Percentiles rank a stretch among this genome's conserved stretches.
These are phyloP conservation scores for Aspergillus sp. DNA, from an alignment of 2,329 filamentous ascomycete species.

Conservation along the genomic window DNA sequence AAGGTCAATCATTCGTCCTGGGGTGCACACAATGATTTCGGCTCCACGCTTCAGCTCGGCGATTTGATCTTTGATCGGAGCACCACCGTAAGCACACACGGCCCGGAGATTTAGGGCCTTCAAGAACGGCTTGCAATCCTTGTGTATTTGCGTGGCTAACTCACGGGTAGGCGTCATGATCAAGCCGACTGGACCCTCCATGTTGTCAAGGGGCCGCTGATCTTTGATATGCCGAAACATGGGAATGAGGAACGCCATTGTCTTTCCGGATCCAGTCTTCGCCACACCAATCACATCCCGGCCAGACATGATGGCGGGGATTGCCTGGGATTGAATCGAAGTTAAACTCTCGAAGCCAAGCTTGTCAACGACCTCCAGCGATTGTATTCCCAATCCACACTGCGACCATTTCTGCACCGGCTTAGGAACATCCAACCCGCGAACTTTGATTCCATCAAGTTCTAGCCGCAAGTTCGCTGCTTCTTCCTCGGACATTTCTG, in stretches of 20 bases:
- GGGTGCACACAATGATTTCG: constrained; percentile 92
- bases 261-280: constrained; percentile 97
- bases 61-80: constrained; percentile 96
- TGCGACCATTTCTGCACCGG: constrained; percentile 97
- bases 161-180: constrained; percentile 95
- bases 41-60: constrained; percentile 92
- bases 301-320: constrained; percentile 93
- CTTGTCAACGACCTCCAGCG: constrained; percentile 77
- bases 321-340: constrained; percentile 90
- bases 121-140: constrained; percentile 91
- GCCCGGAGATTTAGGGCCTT: constrained; percentile 81
- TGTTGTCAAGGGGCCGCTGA: constrained; percentile 75
- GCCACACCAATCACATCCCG: constrained; percentile 94
- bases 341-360: constrained; percentile 87
- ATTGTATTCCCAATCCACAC: constrained; percentile 83
- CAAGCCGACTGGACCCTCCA: constrained; percentile 83
- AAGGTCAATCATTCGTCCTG: constrained; percentile 92
- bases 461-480: constrained; percentile 78
- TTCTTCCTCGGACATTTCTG: constrained; percentile 80
- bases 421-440: constrained; percentile 82
- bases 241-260: constrained; percentile 88
- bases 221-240: constrained; percentile 99
- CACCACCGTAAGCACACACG: constrained; percentile 91
- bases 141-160: constrained; percentile 88
- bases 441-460: constrained; percentile 92